Percentiles rank a stretch among this genome's conserved stretches.
phyloP scores from a whole-genome alignment of 352 stramenopile genomes.

The Globisporangium radiosum region DNA sequence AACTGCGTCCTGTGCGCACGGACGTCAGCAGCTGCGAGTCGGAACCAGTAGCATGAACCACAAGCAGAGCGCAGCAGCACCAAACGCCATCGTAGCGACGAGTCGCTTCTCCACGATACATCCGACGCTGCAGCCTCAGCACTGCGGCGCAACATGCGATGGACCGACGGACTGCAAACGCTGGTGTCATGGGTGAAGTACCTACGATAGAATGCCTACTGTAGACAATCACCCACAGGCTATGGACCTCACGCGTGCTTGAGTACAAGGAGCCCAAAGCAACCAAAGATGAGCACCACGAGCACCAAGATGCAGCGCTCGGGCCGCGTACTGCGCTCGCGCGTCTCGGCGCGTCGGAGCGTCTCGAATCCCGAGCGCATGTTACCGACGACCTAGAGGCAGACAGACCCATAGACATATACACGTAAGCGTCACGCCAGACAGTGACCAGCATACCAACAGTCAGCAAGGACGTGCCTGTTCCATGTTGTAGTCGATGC shows the following conservation, averaged over 20 bases:
- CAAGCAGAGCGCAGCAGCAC: not conserved
- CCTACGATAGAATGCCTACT: not conserved
- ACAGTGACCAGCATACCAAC: not conserved
- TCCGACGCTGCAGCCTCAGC: no score
- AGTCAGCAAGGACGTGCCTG: conserved; percentile 28
- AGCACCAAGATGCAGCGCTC: conserved; percentile 72
- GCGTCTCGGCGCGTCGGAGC: conserved; percentile 52
- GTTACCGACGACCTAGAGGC: conserved; percentile 39
- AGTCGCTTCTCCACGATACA: no score
- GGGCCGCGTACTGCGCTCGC: conserved; percentile 55
- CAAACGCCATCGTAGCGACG: not conserved
- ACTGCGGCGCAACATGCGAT: not conserved
- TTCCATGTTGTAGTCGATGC: conserved; percentile 87
- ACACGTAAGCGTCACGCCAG: not conserved
- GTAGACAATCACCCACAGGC: not conserved
- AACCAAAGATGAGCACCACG: conserved; percentile 52
- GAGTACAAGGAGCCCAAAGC: conserved; percentile 54
- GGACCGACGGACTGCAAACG: not conserved
- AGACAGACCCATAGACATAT: not conserved
- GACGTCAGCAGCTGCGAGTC: no score
- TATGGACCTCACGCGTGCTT: conserved; percentile 48
- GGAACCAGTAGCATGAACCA: not conserved
- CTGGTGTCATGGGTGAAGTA: no score
- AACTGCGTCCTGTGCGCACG: no score
- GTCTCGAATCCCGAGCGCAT: conserved; percentile 56